Conservation (phyloP, 2,329 filamentous ascomycete genomes). For the Verticillium alfalfae region DNA sequence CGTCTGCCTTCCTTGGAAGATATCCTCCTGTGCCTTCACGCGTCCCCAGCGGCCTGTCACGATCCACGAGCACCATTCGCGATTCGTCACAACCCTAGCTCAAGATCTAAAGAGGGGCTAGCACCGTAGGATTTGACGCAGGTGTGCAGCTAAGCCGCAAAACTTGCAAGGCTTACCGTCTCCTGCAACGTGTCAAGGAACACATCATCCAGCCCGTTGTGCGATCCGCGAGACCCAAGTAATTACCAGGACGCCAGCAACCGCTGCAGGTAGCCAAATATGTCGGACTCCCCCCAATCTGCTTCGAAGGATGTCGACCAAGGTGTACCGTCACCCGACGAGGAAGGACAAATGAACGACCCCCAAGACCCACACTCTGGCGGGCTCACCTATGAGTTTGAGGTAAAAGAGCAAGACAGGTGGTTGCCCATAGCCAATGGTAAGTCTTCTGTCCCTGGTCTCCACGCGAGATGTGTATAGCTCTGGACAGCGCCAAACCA, state of each 20-base stretch:
- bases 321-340: conserved; percentile 86
- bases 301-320: conserved; percentile 93
- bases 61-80: not conserved
- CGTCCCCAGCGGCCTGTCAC: not conserved
- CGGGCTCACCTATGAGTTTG: conserved; percentile 82
- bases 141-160: conserved; percentile 39
- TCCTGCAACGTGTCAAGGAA: conserved; percentile 57
- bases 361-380: conserved; percentile 70
- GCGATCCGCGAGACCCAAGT: conserved; percentile 48
- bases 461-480: conserved; percentile 42
- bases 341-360: conserved; percentile 92
- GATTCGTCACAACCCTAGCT: not conserved
- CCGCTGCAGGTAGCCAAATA: conserved; percentile 73
- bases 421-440: conserved; percentile 99
- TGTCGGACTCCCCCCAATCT: conserved; percentile 83
- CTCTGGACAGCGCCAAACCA: not conserved
- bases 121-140: not conserved
- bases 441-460: conserved; percentile 56
- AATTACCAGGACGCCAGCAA: conserved; percentile 56
- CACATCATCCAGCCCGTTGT: conserved; percentile 52
- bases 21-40: not conserved
- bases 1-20: not conserved
- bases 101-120: not conserved
- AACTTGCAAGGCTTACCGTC: conserved; percentile 46
- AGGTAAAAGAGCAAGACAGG: conserved; percentile 99